Base-by-base conservation (phyloP, 2,329 filamentous ascomycete species). In the Penicillium hesseltinei region DNA sequence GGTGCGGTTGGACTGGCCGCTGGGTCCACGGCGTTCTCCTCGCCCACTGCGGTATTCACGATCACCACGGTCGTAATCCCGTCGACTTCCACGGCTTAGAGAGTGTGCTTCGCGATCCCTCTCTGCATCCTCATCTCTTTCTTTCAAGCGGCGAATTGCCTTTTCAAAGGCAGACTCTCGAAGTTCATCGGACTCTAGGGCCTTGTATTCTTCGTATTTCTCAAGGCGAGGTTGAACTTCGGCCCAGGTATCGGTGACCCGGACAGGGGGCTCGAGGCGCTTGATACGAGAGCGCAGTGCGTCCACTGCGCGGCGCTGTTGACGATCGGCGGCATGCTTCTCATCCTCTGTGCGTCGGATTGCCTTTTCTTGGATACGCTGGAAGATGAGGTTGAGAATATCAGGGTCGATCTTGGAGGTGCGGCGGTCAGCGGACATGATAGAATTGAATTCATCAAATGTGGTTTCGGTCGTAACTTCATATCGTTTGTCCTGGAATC, bases 101-200 rank as follows among this genome's bases (percentile, higher is more conserved):
- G 80, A 75, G 25, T 76, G 71, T 48, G 76, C 69, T 47, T 85
- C 82, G 46, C 80, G 78, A 38, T 84, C 82, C 52, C 77, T 77
- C 58, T 96, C 92, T 33, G 80, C 79, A 62, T 95, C 91, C 54
- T 95, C 90, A 65, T 95, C 90, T 71, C 92, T 92, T 66, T 97
- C 93, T 71, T 88, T 90, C n/a, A 97, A 80, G 50, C 94, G 90
- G 60, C 90, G 89, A 66, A 97, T 87, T 68, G 92, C 86, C 77
- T 96, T 97, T 57, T 97, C 92, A 76, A 97, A 97, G 15, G 91
- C 93, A 64, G 84, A 83, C 61, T 88, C 86, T 57, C 92, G 89
- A 60, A 89, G 82, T 52, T 96, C 91, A 63, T 99, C 94, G 43
- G 89, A 88, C 62, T 87, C 82, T 48, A 97, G 83, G 52, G 88